Percentiles rank a stretch among this genome's conserved stretches.
Evolutionary conservation across 345 rosid species (phyloP).

Genomic region (Citrus sp.): DNA sequence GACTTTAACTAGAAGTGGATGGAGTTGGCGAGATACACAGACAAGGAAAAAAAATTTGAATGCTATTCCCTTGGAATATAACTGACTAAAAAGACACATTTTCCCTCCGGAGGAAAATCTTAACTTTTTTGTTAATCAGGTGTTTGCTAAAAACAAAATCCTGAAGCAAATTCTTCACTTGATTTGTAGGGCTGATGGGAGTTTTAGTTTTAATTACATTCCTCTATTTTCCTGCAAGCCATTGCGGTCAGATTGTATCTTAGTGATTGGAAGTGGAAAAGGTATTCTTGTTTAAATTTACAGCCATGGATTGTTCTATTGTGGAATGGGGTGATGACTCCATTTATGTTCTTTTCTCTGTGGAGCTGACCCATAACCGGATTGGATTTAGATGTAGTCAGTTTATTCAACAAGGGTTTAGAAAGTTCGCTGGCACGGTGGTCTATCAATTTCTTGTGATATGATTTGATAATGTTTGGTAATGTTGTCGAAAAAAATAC

Average conservation of each 20-base stretch:
- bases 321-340: neutral
- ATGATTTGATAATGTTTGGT: constrained; percentile 1
- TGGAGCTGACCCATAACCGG: neutral
- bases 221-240: neutral
- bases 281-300: neutral
- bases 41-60: neutral
- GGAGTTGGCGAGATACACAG: neutral
- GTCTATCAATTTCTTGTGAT: neutral
- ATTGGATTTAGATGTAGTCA: neutral
- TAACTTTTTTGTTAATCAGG: neutral
- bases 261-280: neutral
- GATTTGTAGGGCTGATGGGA: neutral
- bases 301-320: neutral
- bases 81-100: neutral
- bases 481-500: neutral
- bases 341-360: neutral
- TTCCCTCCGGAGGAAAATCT: neutral
- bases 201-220: neutral
- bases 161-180: neutral
- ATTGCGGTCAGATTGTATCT: neutral
- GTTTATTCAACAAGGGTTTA: neutral
- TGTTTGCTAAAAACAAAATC: neutral
- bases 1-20: neutral
- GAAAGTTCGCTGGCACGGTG: neutral
- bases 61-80: neutral